Percentiles rank a stretch among this genome's conserved stretches.
Evolutionary conservation across 1,139 yeast species (phyloP).

Genomic region (Pichiaceae sp.): DNA sequence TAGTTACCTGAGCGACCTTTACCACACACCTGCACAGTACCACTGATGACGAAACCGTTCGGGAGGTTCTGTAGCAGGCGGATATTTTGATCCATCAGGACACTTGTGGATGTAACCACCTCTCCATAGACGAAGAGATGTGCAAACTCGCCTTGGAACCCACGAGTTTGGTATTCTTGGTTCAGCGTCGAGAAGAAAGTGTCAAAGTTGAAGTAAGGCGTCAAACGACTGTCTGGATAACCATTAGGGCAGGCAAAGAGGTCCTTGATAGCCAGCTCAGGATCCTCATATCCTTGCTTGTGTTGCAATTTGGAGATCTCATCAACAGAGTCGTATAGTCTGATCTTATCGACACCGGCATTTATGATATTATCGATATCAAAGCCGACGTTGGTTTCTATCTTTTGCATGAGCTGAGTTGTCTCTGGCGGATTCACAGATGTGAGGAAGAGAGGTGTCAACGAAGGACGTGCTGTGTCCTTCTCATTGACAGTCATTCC

Average conservation of each 20-base stretch:
- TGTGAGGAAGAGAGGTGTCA: constrained; percentile 54
- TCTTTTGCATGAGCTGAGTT: constrained; percentile 21
- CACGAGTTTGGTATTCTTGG: constrained; percentile 20
- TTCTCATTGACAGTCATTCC: constrained; percentile 58
- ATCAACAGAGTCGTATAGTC: constrained; percentile 29
- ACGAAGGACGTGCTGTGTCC: constrained; percentile 45
- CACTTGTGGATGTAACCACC: constrained; percentile 81
- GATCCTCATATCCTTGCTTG: constrained; percentile 35
- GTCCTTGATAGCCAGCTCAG: constrained; percentile 47
- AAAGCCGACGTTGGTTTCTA: constrained; percentile 35
- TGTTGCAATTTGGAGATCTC: constrained; percentile 15
- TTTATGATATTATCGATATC: constrained; percentile 33
- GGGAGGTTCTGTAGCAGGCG: constrained; percentile 52
- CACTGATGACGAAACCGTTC: constrained; percentile 63
- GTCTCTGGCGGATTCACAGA: constrained; percentile 23
- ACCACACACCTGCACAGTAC: constrained; percentile 82
- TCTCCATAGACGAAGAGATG: constrained; percentile 68
- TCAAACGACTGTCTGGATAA: constrained; percentile 37
- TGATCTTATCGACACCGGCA: constrained; percentile 47
- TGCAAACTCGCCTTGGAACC: constrained; percentile 40
- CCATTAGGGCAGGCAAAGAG: constrained; percentile 34
- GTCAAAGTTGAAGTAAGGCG: constrained; percentile 67
- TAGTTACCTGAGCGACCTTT: constrained; percentile 92
- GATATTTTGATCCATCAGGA: constrained; percentile 68
- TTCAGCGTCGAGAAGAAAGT: constrained; percentile 44